Evolutionary conservation across 768 basidiomycete genomes (phyloP).

Genomic region (Leccinum obscurum): DNA sequence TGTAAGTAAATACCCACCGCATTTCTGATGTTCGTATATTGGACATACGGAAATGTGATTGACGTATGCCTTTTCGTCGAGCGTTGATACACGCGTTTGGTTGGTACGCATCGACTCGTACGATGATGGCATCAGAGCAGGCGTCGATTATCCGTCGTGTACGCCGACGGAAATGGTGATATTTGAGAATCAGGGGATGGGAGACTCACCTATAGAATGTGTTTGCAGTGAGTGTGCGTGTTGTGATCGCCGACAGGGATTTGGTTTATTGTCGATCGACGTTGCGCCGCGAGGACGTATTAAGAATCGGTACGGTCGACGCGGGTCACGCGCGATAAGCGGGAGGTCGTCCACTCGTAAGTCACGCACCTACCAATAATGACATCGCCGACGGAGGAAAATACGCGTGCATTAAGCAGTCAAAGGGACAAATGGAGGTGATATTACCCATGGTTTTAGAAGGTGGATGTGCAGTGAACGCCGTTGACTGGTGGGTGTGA

Average conservation of each 20-base stretch:
- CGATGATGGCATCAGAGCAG: background rate
- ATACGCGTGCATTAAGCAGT: background rate
- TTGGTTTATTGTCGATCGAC: background rate
- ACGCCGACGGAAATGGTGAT: conserved; percentile 9
- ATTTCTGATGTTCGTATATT: background rate
- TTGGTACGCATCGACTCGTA: background rate
- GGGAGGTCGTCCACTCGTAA: background rate
- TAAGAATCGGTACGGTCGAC: conserved; percentile 6
- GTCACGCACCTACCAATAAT: background rate
- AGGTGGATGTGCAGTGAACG: conserved; percentile 5
- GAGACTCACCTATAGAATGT: background rate
- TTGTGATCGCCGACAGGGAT: conserved; percentile 24
- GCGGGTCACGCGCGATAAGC: conserved; percentile 6
- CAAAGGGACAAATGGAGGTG: background rate
- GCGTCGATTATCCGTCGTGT: conserved; percentile 6
- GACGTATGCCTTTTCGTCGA: background rate
- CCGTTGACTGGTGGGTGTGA: conserved; percentile 4
- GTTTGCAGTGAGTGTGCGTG: conserved; percentile 9
- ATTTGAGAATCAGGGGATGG: conserved; percentile 6
- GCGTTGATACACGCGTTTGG: conserved; percentile 1
- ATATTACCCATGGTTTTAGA: conserved; percentile 5
- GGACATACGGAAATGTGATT: background rate
- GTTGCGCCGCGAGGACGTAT: conserved; percentile 7
- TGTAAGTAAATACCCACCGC: background rate
- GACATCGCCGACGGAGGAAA: conserved; percentile 2